These are phyloP conservation scores for Stachybotrys chlorohalonatus DNA, from an alignment of 2,329 filamentous ascomycete species.

Conservation along the genomic window DNA sequence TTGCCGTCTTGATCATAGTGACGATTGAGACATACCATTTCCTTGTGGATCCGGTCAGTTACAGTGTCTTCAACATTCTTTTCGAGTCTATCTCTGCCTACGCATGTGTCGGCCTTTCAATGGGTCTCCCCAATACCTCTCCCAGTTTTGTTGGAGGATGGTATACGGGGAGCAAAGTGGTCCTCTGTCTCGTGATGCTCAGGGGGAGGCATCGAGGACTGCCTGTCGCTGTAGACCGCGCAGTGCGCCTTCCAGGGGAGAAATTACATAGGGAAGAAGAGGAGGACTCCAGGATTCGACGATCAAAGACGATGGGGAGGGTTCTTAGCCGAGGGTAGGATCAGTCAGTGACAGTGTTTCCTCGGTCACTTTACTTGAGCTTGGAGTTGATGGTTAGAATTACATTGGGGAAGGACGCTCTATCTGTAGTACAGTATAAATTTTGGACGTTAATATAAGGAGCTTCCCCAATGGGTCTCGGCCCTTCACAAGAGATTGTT, in stretches of 20 bases:
- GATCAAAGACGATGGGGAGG: conserved; percentile 16
- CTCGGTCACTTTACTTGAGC: not conserved
- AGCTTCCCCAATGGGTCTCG: too few species aligned
- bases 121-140: conserved; percentile 42
- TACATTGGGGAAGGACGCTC: not conserved
- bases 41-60: conserved; percentile 38
- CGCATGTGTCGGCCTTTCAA: conserved; percentile 52
- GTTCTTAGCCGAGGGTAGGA: conserved; percentile 13
- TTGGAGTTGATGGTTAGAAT: not conserved
- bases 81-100: conserved; percentile 51
- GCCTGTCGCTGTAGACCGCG: conserved; percentile 46
- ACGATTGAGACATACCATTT: conserved; percentile 51
- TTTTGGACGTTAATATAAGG: too few species aligned
- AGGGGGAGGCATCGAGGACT: conserved; percentile 47
- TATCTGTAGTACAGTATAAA: too few species aligned
- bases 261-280: conserved; percentile 19
- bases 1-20: conserved; percentile 50
- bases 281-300: conserved; percentile 17
- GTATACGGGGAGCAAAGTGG: conserved; percentile 46
- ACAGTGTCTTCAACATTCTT: conserved; percentile 50
- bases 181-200: conserved; percentile 48
- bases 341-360: not conserved
- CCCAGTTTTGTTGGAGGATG: conserved; percentile 48
- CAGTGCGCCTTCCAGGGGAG: conserved; percentile 33
- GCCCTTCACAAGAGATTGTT: too few species aligned